Evolutionary conservation across 768 basidiomycete genomes (phyloP).

Genomic region (Sutorius australiensis): DNA sequence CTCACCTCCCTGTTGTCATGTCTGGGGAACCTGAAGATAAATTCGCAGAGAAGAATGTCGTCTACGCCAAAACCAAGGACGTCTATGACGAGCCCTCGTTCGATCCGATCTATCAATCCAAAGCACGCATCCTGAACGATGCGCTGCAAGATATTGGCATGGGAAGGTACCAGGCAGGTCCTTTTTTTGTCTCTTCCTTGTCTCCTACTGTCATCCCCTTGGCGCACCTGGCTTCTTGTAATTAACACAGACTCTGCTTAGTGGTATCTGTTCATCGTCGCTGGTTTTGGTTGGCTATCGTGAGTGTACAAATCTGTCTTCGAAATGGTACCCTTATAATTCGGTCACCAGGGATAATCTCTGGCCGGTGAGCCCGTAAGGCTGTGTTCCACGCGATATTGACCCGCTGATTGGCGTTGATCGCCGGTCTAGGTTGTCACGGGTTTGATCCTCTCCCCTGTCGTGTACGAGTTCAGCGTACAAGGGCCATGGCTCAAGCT

Average conservation of each 20-base stretch:
- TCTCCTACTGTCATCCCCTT: neutral
- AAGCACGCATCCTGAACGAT: conserved; percentile 53
- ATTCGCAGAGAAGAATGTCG: neutral
- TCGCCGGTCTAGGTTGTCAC: conserved; percentile 49
- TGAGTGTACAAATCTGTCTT: conserved; percentile 32
- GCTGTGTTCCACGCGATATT: too few relatives aligned
- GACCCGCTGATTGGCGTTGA: neutral
- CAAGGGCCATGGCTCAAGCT: conserved; percentile 62
- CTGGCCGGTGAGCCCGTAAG: conserved; percentile 53
- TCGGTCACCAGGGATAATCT: conserved; percentile 52
- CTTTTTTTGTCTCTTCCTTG: neutral
- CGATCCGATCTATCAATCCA: conserved; percentile 58
- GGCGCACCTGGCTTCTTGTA: neutral
- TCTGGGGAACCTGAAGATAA: conserved; percentile 5
- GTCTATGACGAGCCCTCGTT: conserved; percentile 30
- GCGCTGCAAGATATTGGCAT: conserved; percentile 67
- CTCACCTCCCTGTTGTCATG: conserved; percentile 14
- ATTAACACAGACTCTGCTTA: conserved; percentile 21
- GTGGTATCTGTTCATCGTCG: conserved; percentile 62
- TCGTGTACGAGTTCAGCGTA: conserved; percentile 62
- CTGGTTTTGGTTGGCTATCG: conserved; percentile 77
- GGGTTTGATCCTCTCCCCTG: conserved; percentile 59
- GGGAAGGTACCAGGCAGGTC: conserved; percentile 62
- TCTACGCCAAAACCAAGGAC: conserved; percentile 18
- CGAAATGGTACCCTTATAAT: neutral